phyloP scores from a whole-genome alignment of 73 alveolate genomes.

The Tetrahymena thermophila region DNA sequence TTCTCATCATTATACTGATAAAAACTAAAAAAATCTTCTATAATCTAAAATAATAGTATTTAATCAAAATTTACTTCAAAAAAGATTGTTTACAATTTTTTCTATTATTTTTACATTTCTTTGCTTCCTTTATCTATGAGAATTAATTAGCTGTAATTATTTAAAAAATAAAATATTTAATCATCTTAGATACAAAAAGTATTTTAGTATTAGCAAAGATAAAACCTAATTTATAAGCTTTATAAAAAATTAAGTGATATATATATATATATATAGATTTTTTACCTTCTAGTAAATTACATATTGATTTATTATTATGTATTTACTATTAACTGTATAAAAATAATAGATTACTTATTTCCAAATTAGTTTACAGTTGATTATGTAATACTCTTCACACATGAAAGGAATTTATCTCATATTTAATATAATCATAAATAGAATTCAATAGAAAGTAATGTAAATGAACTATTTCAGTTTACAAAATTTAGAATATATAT shows the following conservation, averaged over 20 bases:
- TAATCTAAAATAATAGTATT: neutral
- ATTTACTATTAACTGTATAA: neutral
- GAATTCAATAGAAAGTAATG: neutral
- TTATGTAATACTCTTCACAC: neutral
- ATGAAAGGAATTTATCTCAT: neutral
- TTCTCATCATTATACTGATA: neutral
- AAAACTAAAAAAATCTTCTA: neutral
- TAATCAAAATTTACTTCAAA: neutral
- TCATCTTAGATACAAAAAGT: no score
- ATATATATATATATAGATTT: no score
- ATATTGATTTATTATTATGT: no score
- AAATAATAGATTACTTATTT: no score
- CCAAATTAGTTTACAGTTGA: neutral
- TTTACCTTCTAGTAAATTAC: no score
- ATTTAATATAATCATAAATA: no score
- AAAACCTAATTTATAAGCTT: no score
- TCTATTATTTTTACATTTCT: neutral
- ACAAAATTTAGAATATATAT: neutral
- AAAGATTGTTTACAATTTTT: neutral
- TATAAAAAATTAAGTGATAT: no score
- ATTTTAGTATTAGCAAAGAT: no score
- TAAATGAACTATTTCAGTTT: neutral
- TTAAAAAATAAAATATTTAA: no score
- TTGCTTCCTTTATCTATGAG: neutral
- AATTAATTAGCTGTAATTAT: no score